A percentile compares a stretch with the other conserved stretches of the same genome.
These are phyloP conservation scores for Penicillium capsulatum DNA, from an alignment of 2,329 filamentous ascomycete species.

Conservation along the genomic window DNA sequence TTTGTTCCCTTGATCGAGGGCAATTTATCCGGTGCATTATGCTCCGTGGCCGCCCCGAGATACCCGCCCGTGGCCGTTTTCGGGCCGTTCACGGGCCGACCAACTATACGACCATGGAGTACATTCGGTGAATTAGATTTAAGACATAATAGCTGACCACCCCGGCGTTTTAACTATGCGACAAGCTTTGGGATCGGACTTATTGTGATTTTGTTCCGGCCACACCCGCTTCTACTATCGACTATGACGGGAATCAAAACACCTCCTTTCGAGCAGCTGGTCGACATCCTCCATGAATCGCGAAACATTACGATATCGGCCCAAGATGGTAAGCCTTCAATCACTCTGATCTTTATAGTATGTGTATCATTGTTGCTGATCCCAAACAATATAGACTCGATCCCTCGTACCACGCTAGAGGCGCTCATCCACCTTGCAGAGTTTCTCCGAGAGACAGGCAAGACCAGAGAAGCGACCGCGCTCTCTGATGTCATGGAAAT, in stretches of 20 bases:
- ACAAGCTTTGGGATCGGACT: too few relatives aligned
- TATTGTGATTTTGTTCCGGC: too few relatives aligned
- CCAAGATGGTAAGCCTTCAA: neutral
- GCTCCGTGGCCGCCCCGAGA: neutral
- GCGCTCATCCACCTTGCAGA: neutral
- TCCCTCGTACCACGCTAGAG: neutral
- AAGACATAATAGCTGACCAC: neutral
- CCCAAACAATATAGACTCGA: neutral
- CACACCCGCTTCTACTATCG: too few relatives aligned
- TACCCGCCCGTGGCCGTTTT: neutral
- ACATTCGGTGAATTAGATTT: neutral
- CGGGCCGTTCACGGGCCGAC: neutral
- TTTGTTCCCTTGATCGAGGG: neutral
- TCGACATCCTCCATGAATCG: neutral
- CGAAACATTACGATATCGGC: neutral
- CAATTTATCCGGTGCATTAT: too few relatives aligned
- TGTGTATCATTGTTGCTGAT: neutral
- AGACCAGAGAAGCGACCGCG: slow-evolving; percentile 6
- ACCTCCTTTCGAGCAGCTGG: neutral
- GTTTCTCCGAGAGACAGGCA: neutral
- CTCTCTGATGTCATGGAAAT: slow-evolving; percentile 19
- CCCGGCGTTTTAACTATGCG: too few relatives aligned
- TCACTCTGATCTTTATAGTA: neutral
- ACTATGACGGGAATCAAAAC: too few relatives aligned
- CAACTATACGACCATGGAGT: neutral